Evolutionary conservation across 2,329 filamentous ascomycete species (phyloP), one percentile per base, ranked within the genome.

Genomic region (Tolypocladium capitatum): DNA sequence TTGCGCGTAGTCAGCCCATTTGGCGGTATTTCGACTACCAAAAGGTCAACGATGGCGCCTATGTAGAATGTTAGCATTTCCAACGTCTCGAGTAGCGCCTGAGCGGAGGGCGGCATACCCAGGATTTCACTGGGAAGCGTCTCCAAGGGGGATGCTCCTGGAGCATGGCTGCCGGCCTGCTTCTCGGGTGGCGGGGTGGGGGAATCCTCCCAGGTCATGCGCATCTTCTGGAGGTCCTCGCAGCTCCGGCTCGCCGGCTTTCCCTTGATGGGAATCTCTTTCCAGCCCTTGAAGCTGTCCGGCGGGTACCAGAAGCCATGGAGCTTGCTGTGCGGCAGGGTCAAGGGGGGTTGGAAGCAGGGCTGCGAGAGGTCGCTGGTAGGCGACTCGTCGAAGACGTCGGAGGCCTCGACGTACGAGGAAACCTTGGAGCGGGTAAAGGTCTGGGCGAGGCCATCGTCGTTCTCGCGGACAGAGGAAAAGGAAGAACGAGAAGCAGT

Each of bases 1-100:
- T 91, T 91, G 53, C 86, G 83, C 35, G 82, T 79, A 27, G 83
- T 80, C 56, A 86, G 76, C 47, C 83, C 83, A 62, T 88, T 85
- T 6, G 68, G 84, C 13, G 68, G 85, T 13, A 87, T 74, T 63
- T 91, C 86, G 49, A 86, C 68, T 30, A 84, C 81, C 46, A 91
- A 73, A 45, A 85, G 73, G 52, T 84, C 82, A 58, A 91, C 84
- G 52, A 91, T 87, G 59, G 79, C 69, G 57, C 80, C 85, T 86
- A 31, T 42, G 52, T 45, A 33, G 33, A 33, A 46, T 43, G 30
- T 48, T 40, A 51, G 46, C 46, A 7, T 41, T 28, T n/a, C 38
- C 16, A n/a, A 30, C 16, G 10, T 42, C 16, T 33, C 45, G 36
- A 44, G 46, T 34, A 41, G 35, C 24, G 16, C 13, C 11, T 42